Conservation (phyloP, 2,329 filamentous ascomycete species). For the Fusarium goolgardi region DNA sequence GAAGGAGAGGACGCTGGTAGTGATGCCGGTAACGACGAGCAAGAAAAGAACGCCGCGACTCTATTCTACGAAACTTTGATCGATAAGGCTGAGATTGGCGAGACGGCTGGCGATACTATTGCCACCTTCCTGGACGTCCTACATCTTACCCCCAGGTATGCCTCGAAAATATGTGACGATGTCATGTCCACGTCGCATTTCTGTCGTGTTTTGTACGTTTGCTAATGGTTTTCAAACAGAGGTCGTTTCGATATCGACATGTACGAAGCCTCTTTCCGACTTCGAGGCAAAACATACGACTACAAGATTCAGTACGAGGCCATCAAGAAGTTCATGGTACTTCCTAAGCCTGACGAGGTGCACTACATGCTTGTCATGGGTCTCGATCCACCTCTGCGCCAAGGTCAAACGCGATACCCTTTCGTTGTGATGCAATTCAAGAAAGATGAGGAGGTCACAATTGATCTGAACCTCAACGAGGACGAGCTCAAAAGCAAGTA, state of each 20-base stretch:
- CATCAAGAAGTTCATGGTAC: slow-evolving; percentile 98
- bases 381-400: slow-evolving; percentile 91
- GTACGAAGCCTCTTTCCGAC: slow-evolving; percentile 96
- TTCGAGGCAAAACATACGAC: slow-evolving; percentile 99
- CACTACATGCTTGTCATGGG: slow-evolving; percentile 96
- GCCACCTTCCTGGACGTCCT: slow-evolving; percentile 97
- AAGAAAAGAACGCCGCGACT: slow-evolving; percentile 93
- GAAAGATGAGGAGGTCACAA: slow-evolving; percentile 94
- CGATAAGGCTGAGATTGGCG: slow-evolving; percentile 98
- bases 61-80: slow-evolving; percentile 99
- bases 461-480: slow-evolving; percentile 96
- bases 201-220: neutral
- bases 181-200: neutral
- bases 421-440: slow-evolving; percentile 99
- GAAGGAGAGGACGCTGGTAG: slow-evolving; percentile 77
- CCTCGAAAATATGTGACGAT: neutral
- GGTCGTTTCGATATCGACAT: slow-evolving; percentile 99
- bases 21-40: slow-evolving; percentile 59
- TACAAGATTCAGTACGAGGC: slow-evolving; percentile 99
- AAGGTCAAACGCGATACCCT: slow-evolving; percentile 97
- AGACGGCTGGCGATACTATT: slow-evolving; percentile 98
- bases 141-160: slow-evolving; percentile 90
- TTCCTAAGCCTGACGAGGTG: slow-evolving; percentile 98
- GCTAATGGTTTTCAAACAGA: slow-evolving; percentile 61
- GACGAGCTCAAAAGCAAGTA: slow-evolving; percentile 86